These are phyloP conservation scores for Tilletia setariae DNA, from an alignment of 1,284 basidiomycete species.

Conservation along the genomic window DNA sequence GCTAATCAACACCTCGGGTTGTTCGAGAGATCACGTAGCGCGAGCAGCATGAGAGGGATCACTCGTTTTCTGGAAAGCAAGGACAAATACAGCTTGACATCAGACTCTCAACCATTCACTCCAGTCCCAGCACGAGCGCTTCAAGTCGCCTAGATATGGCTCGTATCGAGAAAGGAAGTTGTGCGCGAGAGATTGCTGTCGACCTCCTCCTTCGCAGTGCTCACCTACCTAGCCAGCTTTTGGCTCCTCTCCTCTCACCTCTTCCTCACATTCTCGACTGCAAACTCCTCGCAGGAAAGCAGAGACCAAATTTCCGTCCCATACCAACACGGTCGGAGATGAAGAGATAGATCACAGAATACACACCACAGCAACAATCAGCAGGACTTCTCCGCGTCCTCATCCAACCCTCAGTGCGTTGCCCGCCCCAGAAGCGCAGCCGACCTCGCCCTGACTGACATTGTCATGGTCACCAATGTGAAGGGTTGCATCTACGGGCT, in stretches of 20 bases:
- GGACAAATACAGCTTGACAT: too few species aligned
- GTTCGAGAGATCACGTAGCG: too few species aligned
- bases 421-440: slow-evolving; percentile 1
- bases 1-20: too few species aligned
- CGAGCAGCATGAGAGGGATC: too few species aligned
- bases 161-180: background rate
- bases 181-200: background rate
- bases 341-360: background rate
- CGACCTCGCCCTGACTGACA: slow-evolving; percentile 67
- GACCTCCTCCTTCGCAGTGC: background rate
- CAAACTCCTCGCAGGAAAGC: background rate
- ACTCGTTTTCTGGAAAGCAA: too few species aligned
- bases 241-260: background rate
- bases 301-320: background rate
- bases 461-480: slow-evolving; percentile 77
- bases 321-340: background rate
- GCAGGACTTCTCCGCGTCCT: background rate
- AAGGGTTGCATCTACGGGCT: slow-evolving; percentile 81
- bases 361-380: background rate
- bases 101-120: too few species aligned
- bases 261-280: background rate
- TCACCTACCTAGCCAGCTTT: slow-evolving; percentile 7
- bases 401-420: background rate
- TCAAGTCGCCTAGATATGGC: too few species aligned
- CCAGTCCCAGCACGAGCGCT: too few species aligned